phyloP scores from a whole-genome alignment of 371 early-diverging fungal genomes.

The Fennellomyces sp. region DNA sequence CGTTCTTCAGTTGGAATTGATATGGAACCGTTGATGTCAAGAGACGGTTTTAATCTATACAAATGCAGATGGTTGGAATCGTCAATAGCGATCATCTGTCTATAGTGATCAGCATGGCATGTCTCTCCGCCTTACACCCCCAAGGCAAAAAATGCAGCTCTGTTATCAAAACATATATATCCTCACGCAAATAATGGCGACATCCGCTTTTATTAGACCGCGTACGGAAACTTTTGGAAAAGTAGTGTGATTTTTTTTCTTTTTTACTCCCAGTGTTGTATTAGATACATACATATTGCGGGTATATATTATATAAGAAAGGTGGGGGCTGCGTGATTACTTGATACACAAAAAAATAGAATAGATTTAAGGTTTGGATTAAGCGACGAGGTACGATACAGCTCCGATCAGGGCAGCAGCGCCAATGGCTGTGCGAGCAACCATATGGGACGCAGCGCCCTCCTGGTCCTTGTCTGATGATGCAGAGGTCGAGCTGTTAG shows the following conservation, averaged over 20 bases:
- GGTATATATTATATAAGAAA: background rate
- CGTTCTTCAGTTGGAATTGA: no score
- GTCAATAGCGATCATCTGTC: background rate
- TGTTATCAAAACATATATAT: no score
- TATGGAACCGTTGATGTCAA: no score
- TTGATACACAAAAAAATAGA: conserved; percentile 10
- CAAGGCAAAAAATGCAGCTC: background rate
- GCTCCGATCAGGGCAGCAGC: background rate
- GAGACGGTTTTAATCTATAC: background rate
- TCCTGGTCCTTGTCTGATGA: background rate
- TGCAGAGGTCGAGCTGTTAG: background rate
- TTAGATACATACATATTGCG: background rate
- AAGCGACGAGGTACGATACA: background rate
- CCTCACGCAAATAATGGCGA: no score
- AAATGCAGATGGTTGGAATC: background rate
- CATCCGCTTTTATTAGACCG: no score
- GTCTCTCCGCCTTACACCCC: no score
- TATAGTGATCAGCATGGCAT: background rate
- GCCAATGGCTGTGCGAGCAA: background rate
- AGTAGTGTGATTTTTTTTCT: no score
- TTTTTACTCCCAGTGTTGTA: no score
- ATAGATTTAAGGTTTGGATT: background rate
- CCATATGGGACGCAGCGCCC: background rate
- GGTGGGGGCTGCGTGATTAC: background rate
- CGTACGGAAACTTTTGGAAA: no score